Evolutionary conservation across 768 basidiomycete genomes (phyloP).

Genomic region (Leucosporidium scottii): DNA sequence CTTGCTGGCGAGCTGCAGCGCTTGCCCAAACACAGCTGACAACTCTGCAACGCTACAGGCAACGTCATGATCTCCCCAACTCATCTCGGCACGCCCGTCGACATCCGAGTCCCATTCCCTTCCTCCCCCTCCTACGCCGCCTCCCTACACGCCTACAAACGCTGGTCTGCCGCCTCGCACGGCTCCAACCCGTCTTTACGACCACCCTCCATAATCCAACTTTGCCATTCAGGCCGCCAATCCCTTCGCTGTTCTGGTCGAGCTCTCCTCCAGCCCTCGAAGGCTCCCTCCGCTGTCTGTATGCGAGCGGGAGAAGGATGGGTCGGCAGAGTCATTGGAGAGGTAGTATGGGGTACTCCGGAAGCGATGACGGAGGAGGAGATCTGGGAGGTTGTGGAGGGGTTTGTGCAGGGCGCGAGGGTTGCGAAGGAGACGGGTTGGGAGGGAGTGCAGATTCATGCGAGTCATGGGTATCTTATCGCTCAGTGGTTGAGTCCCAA

Average conservation of each 20-base stretch:
- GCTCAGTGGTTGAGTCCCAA: conserved; percentile 70
- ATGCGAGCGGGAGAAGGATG: conserved; percentile 36
- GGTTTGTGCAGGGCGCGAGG: conserved; percentile 62
- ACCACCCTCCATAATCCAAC: conserved; percentile 65
- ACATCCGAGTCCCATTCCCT: conserved; percentile 38
- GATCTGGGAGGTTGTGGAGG: conserved; percentile 55
- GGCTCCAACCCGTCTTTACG: conserved; percentile 6
- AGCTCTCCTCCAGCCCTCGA: conserved; percentile 53
- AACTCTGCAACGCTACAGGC: conserved; percentile 20
- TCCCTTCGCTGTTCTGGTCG: conserved; percentile 68
- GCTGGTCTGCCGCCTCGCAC: conserved; percentile 3
- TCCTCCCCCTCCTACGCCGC: conserved; percentile 33
- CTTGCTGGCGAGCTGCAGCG: not conserved
- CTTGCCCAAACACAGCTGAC: not conserved
- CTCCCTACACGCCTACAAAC: conserved; percentile 1
- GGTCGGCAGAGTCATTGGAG: conserved; percentile 47
- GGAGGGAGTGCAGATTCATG: conserved; percentile 80
- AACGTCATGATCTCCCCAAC: conserved; percentile 62
- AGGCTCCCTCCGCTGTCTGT: conserved; percentile 60
- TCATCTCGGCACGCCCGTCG: conserved; percentile 50
- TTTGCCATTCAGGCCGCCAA: conserved; percentile 73
- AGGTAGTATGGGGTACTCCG: conserved; percentile 59
- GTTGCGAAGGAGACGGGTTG: conserved; percentile 64
- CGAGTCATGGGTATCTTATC: conserved; percentile 75
- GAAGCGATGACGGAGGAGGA: conserved; percentile 55